Base-by-base conservation (phyloP, 169 alveolate species). In the Eimeria sp. region DNA sequence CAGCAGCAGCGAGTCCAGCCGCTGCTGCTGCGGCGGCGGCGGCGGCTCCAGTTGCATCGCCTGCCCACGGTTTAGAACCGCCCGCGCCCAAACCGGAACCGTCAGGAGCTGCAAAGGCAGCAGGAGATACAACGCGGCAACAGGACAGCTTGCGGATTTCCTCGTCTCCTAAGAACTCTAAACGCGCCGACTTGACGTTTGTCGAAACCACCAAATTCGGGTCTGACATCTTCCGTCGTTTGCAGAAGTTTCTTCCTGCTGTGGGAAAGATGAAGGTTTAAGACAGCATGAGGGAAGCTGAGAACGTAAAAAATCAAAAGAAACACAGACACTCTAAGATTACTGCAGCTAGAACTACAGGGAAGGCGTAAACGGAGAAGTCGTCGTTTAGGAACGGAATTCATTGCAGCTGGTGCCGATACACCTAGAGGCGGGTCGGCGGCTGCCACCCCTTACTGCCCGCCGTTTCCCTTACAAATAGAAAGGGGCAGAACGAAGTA, bases 1-100 rank as follows among this genome's bases (percentile, higher is more conserved):
- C 83, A 27, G 61, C 61, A 54, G 61, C 61, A 54, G 61, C 61
- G 16, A 54, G 61, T 4, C 61, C 61, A 11, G 61, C 47, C 25
- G 82, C 95, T 14, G 90, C 95, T 20, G 88, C 73, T 10, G 89
- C 95, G 25, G 89, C 95, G 1, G 89, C 58, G 22, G 87, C 49
- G 10, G 95, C 76, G 9, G 95, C 95, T 3, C 63, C 65, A 18
- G 92, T 22, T 40, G 78, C 92, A 58, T 54, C 91, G 49, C 72
- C 86, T 11, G 47, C 86, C 86, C 89, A 80, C 40, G 34, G 40
- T n/a, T 30, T 80, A 45, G 10, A 11, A 54, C 20, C 10, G 61
- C 61, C 61, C 10, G 45, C 20, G 72, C 89, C 27, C 27, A 34
- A 22, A 34, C 58, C 88, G 6, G 40, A 22, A 40, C 65, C 88